Conservation (phyloP, 2,329 filamentous ascomycete species). For the Nemania abortiva region DNA sequence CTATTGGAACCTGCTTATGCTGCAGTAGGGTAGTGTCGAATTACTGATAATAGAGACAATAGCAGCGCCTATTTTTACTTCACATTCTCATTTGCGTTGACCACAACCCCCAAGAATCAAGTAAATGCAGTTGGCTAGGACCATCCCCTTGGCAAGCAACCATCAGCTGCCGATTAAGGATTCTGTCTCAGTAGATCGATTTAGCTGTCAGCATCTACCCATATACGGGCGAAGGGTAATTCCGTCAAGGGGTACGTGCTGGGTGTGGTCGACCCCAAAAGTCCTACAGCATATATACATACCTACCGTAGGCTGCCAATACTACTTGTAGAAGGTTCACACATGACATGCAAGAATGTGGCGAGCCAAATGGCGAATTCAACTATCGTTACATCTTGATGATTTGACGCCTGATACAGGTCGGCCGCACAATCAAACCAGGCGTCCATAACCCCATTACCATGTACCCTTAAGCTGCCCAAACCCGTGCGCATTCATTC, state of each 20-base stretch:
- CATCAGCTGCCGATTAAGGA: not conserved
- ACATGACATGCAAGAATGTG: not conserved
- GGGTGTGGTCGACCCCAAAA: not conserved
- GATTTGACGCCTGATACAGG: not conserved
- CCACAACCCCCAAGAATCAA: not conserved
- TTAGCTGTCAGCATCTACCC: conserved; percentile 1
- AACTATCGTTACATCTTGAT: not conserved
- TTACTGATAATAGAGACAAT: not conserved
- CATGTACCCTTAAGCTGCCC: not conserved
- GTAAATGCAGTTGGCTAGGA: not conserved
- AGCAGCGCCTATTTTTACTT: not conserved
- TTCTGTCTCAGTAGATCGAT: not conserved
- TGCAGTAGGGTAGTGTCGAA: not conserved
- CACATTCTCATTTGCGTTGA: not conserved
- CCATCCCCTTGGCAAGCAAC: not conserved
- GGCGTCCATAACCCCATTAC: not conserved
- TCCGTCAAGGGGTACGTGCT: not conserved
- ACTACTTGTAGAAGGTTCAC: not conserved
- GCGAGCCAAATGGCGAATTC: not conserved
- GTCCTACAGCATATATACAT: not conserved
- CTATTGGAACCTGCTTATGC: not conserved
- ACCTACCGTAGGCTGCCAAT: not conserved
- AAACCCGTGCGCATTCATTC: not conserved
- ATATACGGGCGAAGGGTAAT: not conserved
- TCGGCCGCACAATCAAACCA: not conserved